Evolutionary conservation across 192 early-diverging fungal genomes (phyloP).

Genomic region (Coemansia sp.): DNA sequence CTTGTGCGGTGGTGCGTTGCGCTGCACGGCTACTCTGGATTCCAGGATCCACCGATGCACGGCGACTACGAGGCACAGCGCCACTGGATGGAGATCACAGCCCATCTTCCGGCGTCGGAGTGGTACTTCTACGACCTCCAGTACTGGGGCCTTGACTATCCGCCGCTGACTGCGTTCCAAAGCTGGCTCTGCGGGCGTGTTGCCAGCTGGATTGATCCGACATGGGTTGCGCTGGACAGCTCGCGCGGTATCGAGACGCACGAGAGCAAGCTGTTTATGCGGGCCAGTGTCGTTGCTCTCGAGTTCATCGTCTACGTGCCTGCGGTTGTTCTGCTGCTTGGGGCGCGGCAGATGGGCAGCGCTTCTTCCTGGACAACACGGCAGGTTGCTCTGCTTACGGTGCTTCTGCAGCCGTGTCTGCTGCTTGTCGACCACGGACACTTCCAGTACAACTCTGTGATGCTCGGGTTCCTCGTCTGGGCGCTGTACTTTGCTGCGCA

Average conservation of each 20-base stretch:
- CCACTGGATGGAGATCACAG: slow-evolving; percentile 98
- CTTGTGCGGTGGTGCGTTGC: slow-evolving; percentile 68
- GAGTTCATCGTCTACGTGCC: slow-evolving; percentile 80
- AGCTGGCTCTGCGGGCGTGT: slow-evolving; percentile 82
- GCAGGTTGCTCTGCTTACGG: slow-evolving; percentile 58
- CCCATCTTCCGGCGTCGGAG: slow-evolving; percentile 66
- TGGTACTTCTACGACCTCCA: slow-evolving; percentile 90
- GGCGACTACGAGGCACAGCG: slow-evolving; percentile 99
- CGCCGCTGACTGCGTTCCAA: slow-evolving; percentile 92
- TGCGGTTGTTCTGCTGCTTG: slow-evolving; percentile 68
- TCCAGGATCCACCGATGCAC: slow-evolving; percentile 70
- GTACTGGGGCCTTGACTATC: slow-evolving; percentile 98
- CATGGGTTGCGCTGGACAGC: slow-evolving; percentile 81
- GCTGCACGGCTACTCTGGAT: slow-evolving; percentile 75
- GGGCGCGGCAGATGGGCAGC: slow-evolving; percentile 16
- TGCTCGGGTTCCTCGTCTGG: slow-evolving; percentile 91
- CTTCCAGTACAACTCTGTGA: slow-evolving; percentile 96
- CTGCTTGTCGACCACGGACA: slow-evolving; percentile 96
- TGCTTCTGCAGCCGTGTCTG: slow-evolving; percentile 81
- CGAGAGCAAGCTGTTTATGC: slow-evolving; percentile 88
- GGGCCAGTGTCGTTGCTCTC: slow-evolving; percentile 69
- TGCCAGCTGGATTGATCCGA: slow-evolving; percentile 72
- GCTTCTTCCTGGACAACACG: slow-evolving; percentile 25
- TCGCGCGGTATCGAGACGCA: slow-evolving; percentile 81
- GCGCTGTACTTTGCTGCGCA: slow-evolving; percentile 66